These are phyloP conservation scores for Dichomitus squalens DNA, from an alignment of 1,284 basidiomycete genomes.

Conservation along the genomic window DNA sequence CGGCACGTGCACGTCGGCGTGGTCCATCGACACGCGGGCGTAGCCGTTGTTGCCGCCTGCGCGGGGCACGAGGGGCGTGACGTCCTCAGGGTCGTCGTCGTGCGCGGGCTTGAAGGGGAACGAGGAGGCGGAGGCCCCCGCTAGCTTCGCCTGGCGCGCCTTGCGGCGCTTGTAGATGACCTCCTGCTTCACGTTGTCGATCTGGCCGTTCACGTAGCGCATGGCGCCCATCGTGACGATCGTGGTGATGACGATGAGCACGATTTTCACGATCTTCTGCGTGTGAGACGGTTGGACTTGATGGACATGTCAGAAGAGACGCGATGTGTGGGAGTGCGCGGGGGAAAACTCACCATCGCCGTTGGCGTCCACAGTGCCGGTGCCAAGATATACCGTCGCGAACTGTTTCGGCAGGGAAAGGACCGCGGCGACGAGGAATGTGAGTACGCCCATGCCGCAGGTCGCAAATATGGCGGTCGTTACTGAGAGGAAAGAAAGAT, in stretches of 20 bases:
- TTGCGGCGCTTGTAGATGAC: constrained; percentile 73
- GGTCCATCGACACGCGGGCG: not conserved
- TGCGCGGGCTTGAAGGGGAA: not conserved
- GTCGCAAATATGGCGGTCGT: constrained; percentile 80
- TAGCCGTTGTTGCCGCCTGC: not conserved
- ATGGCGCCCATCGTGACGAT: constrained; percentile 77
- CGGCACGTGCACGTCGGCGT: not conserved
- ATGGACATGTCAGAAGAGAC: not conserved
- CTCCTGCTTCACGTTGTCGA: constrained; percentile 71
- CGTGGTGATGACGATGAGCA: constrained; percentile 62
- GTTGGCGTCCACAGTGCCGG: not conserved
- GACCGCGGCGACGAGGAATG: constrained; percentile 71
- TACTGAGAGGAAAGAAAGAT: constrained; percentile 34
- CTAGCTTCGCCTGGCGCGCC: constrained; percentile 8
- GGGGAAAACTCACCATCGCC: constrained; percentile 33
- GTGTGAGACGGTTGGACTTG: constrained; percentile 11
- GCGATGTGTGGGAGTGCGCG: no score
- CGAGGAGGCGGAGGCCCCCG: not conserved
- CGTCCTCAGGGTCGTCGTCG: not conserved
- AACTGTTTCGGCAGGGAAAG: constrained; percentile 81
- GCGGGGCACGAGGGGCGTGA: not conserved
- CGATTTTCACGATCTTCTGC: constrained; percentile 62
- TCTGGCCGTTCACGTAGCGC: constrained; percentile 80
- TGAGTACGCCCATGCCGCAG: constrained; percentile 73
- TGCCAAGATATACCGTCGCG: constrained; percentile 72